Conservation (phyloP, 2,329 filamentous ascomycete species). For the Teratosphaeria pseudoeucalypti region DNA sequence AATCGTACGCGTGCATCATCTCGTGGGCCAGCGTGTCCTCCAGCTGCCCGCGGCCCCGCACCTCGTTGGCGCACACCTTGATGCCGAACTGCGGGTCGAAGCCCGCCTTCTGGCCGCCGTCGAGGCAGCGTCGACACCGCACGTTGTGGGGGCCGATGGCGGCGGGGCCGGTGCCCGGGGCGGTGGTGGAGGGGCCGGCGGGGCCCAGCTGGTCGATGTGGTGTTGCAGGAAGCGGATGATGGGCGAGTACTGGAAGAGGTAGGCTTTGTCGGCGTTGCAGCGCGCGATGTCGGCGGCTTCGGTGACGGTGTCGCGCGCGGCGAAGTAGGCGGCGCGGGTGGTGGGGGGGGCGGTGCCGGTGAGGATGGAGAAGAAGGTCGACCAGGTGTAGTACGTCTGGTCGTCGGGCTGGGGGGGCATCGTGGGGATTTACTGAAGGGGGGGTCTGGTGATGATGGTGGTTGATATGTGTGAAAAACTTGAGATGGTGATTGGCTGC, state of each 20-base stretch:
- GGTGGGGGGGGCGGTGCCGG: constrained; percentile 58
- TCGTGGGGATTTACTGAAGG: not conserved
- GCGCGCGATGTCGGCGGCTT: constrained; percentile 64
- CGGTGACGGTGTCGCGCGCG: constrained; percentile 63
- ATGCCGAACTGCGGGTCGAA: constrained; percentile 84
- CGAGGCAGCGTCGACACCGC: constrained; percentile 64
- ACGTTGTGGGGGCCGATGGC: constrained; percentile 65
- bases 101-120: constrained; percentile 62
- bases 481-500: not conserved
- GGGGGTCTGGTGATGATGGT: no score
- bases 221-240: constrained; percentile 75
- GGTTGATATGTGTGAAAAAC: not conserved
- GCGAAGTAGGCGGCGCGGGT: constrained; percentile 68
- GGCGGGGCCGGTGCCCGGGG: constrained; percentile 40
- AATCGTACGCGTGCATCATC: constrained; percentile 96
- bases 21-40: constrained; percentile 95
- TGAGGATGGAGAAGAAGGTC: constrained; percentile 76
- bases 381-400: constrained; percentile 51
- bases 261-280: constrained; percentile 79
- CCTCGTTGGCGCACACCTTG: constrained; percentile 82
- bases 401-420: constrained; percentile 9
- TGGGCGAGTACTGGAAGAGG: constrained; percentile 72
- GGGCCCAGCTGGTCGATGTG: constrained; percentile 66
- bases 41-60: constrained; percentile 66
- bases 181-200: not conserved